A percentile compares a stretch with the other conserved stretches of the same genome.
phyloP scores from a whole-genome alignment of 306 rosid species.

The Cotoneaster glaucophyllus region DNA sequence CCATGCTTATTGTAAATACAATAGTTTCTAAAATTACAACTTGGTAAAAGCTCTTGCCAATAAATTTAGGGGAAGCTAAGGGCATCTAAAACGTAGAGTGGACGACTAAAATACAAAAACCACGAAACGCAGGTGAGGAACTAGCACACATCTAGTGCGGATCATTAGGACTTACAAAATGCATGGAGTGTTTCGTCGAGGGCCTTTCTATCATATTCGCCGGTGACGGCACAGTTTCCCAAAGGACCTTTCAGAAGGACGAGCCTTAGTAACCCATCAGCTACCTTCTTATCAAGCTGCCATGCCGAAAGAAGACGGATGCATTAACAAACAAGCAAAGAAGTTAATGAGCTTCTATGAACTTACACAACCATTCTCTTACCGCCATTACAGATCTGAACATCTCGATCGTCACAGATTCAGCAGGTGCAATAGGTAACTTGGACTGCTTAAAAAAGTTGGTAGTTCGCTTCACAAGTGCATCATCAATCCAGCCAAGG shows the following conservation, averaged over 20 bases:
- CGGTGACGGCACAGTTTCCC: constrained; percentile 82
- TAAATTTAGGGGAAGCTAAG: not conserved
- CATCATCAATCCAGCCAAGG: constrained; percentile 91
- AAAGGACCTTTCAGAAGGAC: constrained; percentile 85
- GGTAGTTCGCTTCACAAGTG: constrained; percentile 66
- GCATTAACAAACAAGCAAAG: constrained; percentile 1
- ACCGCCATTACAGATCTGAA: constrained; percentile 94
- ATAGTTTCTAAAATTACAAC: constrained; percentile 31
- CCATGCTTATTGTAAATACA: constrained; percentile 21
- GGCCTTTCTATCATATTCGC: constrained; percentile 82
- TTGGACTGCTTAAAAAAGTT: constrained; percentile 59
- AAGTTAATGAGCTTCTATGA: not conserved
- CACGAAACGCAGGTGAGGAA: constrained; percentile 4
- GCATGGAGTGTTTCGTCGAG: constrained; percentile 72
- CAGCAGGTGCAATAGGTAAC: constrained; percentile 68
- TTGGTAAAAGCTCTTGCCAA: constrained; percentile 15
- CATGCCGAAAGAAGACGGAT: constrained; percentile 21
- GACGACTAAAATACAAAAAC: not conserved
- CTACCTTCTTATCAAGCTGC: constrained; percentile 96
- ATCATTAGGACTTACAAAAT: constrained; percentile 68
- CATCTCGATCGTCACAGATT: constrained; percentile 69
- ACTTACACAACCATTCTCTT: constrained; percentile 17
- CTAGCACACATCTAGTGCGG: constrained; percentile 11
- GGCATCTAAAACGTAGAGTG: constrained; percentile 1
- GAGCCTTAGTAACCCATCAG: constrained; percentile 85